Conservation (phyloP, 495 filamentous ascomycete species). For the Penicillium argentinense region DNA sequence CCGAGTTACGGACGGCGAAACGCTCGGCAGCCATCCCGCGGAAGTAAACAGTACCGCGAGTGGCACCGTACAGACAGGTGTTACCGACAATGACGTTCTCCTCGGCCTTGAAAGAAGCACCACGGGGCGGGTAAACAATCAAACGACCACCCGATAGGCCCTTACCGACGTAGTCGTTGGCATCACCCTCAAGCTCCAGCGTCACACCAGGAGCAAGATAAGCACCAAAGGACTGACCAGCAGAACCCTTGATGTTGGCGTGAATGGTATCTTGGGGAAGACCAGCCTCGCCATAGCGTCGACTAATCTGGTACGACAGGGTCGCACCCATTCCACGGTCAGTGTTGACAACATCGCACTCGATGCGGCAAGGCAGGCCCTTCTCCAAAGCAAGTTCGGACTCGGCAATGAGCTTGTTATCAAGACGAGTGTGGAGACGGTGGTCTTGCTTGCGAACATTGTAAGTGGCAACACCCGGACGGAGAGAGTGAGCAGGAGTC, state of each 20-base stretch:
- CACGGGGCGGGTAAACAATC: slow-evolving; percentile 93
- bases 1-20: slow-evolving; percentile 97
- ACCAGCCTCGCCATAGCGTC: slow-evolving; percentile 86
- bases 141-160: slow-evolving; percentile 93
- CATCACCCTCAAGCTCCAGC: slow-evolving; percentile 93
- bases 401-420: slow-evolving; percentile 98
- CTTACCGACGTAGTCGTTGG: slow-evolving; percentile 99
- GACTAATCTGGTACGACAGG: slow-evolving; percentile 94
- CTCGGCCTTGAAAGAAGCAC: slow-evolving; percentile 94
- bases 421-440: slow-evolving; percentile 85
- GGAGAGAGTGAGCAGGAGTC: slow-evolving; percentile 92
- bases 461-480: slow-evolving; percentile 96
- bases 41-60: slow-evolving; percentile 93
- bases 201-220: slow-evolving; percentile 95
- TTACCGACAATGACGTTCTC: slow-evolving; percentile 98
- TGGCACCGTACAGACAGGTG: slow-evolving; percentile 96
- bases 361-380: slow-evolving; percentile 90
- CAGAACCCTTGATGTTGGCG: slow-evolving; percentile 97
- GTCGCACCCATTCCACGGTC: slow-evolving; percentile 94
- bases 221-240: slow-evolving; percentile 96
- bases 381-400: slow-evolving; percentile 96
- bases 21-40: slow-evolving; percentile 96
- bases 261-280: slow-evolving; percentile 95
- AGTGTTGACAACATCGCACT: slow-evolving; percentile 98
- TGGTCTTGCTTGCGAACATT: slow-evolving; percentile 99